Conservation (phyloP, 179 eudicot species). For the Carnegiea gigantea region DNA sequence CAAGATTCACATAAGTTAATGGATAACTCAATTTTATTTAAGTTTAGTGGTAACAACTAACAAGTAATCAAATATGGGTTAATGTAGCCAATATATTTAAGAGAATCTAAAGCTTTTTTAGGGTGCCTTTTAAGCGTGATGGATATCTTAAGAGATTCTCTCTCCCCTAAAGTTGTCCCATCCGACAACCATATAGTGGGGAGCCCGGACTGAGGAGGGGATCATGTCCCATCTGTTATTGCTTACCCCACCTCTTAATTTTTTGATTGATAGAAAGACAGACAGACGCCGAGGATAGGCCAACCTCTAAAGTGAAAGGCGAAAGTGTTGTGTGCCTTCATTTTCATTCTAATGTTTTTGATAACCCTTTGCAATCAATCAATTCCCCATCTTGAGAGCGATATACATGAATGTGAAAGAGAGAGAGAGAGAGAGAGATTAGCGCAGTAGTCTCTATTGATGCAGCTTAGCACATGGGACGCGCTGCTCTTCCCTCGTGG, state of each 20-base stretch:
- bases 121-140: conserved; percentile 3
- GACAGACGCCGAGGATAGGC: conserved; percentile 9
- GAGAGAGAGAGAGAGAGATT: not conserved
- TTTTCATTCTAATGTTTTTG: conserved; percentile 15
- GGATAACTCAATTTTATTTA: too few relatives aligned
- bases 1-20: too few relatives aligned
- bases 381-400: not conserved
- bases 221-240: not conserved
- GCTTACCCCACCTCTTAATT: conserved; percentile 8
- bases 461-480: not conserved
- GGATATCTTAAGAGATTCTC: conserved; percentile 18
- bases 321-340: conserved; percentile 2
- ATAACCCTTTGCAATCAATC: conserved; percentile 21
- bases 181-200: conserved; percentile 11
- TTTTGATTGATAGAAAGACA: conserved; percentile 9
- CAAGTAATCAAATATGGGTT: too few relatives aligned
- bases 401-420: not conserved
- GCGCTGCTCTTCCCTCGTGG: not conserved
- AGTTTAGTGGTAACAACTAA: too few relatives aligned
- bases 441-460: not conserved
- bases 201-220: not conserved
- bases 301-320: conserved; percentile 26
- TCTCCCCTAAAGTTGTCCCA: conserved; percentile 7
- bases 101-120: too few relatives aligned
- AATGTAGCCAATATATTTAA: too few relatives aligned